Conservation (phyloP, 257 asterid species). For the Oldenlandia corymbosa region DNA sequence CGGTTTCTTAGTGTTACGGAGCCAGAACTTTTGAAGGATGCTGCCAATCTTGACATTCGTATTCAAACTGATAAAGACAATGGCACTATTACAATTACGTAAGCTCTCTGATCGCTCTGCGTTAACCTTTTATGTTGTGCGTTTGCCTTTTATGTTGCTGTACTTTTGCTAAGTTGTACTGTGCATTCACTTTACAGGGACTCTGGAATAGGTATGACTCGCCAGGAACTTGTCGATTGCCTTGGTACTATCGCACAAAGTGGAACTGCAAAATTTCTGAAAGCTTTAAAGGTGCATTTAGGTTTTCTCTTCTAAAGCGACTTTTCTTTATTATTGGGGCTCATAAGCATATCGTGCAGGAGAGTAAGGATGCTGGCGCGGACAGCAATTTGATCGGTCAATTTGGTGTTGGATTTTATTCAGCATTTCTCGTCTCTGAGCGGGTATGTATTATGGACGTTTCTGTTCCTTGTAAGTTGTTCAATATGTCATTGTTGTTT, state of each 20-base stretch:
- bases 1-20: conserved; percentile 93
- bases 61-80: conserved; percentile 84
- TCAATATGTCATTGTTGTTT: not conserved
- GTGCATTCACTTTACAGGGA: conserved; percentile 46
- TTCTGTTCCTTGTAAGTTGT: not conserved
- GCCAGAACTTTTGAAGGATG: conserved; percentile 69
- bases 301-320: not conserved
- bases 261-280: conserved; percentile 95
- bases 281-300: conserved; percentile 68
- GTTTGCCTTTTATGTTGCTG: conserved; percentile 7
- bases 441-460: conserved; percentile 39
- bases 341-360: conserved; percentile 45
- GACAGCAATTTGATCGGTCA: conserved; percentile 98
- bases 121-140: conserved; percentile 3
- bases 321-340: not conserved
- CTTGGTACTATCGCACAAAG: conserved; percentile 99
- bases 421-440: conserved; percentile 91
- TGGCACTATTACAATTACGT: conserved; percentile 80
- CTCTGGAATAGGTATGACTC: conserved; percentile 96
- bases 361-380: conserved; percentile 82
- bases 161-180: conserved; percentile 12
- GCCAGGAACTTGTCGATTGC: conserved; percentile 83
- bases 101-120: conserved; percentile 20
- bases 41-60: conserved; percentile 74
- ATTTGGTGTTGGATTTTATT: conserved; percentile 98